phyloP scores from a whole-genome alignment of 805 yeast genomes.

The Yamadazyma laniorum region DNA sequence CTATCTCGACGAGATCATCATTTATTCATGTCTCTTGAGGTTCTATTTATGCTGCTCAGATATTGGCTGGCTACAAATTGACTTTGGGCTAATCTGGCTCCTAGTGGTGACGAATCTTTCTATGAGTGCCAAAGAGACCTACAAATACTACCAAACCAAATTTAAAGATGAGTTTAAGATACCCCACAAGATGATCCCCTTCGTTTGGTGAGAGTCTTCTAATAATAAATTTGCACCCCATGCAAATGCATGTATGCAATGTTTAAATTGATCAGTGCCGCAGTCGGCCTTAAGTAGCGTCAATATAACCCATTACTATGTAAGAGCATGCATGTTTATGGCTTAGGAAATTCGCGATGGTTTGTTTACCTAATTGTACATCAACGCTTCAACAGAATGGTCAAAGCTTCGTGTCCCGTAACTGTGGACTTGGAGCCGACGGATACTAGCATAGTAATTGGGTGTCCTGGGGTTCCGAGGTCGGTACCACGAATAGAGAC shows the following conservation, averaged over 20 bases:
- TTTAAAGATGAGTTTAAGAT: conserved; percentile 25
- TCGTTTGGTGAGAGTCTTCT: conserved; percentile 19
- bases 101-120: conserved; percentile 49
- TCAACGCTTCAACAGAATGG: no score
- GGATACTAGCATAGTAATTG: conserved; percentile 52
- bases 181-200: conserved; percentile 39
- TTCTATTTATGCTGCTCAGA: conserved; percentile 17
- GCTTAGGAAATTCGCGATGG: not conserved
- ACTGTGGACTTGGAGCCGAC: conserved; percentile 46
- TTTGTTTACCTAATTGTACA: no score
- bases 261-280: no score
- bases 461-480: conserved; percentile 69
- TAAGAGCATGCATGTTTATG: no score
- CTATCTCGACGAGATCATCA: conserved; percentile 61
- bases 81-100: conserved; percentile 22
- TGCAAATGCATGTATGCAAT: not conserved
- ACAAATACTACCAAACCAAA: conserved; percentile 41
- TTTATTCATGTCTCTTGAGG: conserved; percentile 44
- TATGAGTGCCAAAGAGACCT: conserved; percentile 54
- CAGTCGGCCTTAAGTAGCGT: no score
- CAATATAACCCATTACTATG: no score
- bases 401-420: conserved; percentile 24
- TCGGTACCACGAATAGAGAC: conserved; percentile 60
- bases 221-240: not conserved
- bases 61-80: conserved; percentile 18